Evolutionary conservation across 164 flowering plant genomes (phyloP), one percentile per base, ranked within the genome.

Genomic region (Liquidambar formosana): DNA sequence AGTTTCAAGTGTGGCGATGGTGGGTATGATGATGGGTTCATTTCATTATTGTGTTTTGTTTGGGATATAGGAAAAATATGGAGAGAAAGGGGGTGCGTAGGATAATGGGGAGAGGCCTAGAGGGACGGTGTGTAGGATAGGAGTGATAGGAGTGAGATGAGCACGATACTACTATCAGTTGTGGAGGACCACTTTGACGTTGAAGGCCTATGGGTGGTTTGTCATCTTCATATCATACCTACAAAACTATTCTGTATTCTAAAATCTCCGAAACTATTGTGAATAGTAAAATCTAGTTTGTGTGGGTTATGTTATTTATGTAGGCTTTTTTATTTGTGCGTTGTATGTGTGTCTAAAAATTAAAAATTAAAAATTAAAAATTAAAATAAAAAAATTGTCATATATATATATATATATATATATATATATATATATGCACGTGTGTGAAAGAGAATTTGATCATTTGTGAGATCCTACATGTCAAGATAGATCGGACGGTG

Each of bases 161-260:
- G 41, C 41, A 33, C 6, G 6, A 33, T 33, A 33, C 41, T 33
- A 33, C 41, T 33, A 23, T 27, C 46, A 47, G 28, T 45, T 44
- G 63, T 45, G 45, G 76, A 76, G 87, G 86, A 84, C 87, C 84
- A 80, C 84, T 60, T 57, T 41, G 68, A 48, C 3, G 15, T 65
- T 64, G 71, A 57, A 70, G 28, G 73, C 68, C 41, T 2, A 73
- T 70, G 73, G 77, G 67, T 58, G 56, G 19, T 25, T 57, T 77
- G 76, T 69, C 78, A 71, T 71, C 18, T 64, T 51, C 67, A 64
- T 41, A 47, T 57, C 61, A 11, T n/a, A 21, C 28, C 28, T 38
- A 5, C 11, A 33, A 63, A 57, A 46, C 54, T 26, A 43, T 25
- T 4, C n/a, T n/a, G 22, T 27, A 27, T 12, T 13, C 43, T 15